Percentiles rank a stretch among this genome's conserved stretches.
phyloP scores from a whole-genome alignment of 1,284 basidiomycete genomes.

The Violaceomyces palustris region DNA sequence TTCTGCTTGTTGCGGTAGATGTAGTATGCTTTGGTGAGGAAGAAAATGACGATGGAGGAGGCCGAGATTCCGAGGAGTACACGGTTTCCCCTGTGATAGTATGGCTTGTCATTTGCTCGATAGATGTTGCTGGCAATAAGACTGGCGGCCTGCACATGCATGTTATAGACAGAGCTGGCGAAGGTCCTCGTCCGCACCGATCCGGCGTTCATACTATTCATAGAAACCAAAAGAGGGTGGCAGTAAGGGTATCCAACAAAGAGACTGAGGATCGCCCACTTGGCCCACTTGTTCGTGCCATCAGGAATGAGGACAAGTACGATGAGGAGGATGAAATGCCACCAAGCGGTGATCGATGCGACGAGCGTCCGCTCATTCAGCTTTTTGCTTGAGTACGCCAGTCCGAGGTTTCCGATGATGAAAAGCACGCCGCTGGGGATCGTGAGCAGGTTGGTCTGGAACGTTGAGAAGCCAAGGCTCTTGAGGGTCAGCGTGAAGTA shows the following conservation, averaged over 20 bases:
- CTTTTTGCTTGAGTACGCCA: slow-evolving; percentile 11
- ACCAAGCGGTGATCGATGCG: slow-evolving; percentile 1
- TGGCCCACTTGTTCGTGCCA: background rate
- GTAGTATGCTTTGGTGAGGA: slow-evolving; percentile 27
- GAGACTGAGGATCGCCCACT: background rate
- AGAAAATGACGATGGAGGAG: slow-evolving; percentile 16
- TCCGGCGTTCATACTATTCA: slow-evolving; percentile 14
- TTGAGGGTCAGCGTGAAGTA: slow-evolving; percentile 26
- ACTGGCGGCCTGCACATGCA: slow-evolving; percentile 29
- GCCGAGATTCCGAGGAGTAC: slow-evolving; percentile 15
- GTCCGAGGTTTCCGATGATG: slow-evolving; percentile 17
- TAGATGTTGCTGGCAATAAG: slow-evolving; percentile 32
- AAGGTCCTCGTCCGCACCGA: slow-evolving; percentile 33
- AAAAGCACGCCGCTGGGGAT: slow-evolving; percentile 31
- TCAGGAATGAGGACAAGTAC: slow-evolving; percentile 1
- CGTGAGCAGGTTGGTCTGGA: slow-evolving; percentile 35
- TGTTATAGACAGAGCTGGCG: slow-evolving; percentile 32
- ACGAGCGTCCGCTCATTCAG: slow-evolving; percentile 14
- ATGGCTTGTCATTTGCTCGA: slow-evolving; percentile 23
- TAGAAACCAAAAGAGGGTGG: slow-evolving; percentile 21
- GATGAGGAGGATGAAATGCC: slow-evolving; percentile 16
- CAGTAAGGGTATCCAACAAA: slow-evolving; percentile 1
- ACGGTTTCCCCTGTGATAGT: slow-evolving; percentile 28
- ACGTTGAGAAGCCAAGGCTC: slow-evolving; percentile 25
- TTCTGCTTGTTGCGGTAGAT: slow-evolving; percentile 23